Evolutionary conservation across 495 filamentous ascomycete genomes (phyloP).

Genomic region (Penicillium coffeae): DNA sequence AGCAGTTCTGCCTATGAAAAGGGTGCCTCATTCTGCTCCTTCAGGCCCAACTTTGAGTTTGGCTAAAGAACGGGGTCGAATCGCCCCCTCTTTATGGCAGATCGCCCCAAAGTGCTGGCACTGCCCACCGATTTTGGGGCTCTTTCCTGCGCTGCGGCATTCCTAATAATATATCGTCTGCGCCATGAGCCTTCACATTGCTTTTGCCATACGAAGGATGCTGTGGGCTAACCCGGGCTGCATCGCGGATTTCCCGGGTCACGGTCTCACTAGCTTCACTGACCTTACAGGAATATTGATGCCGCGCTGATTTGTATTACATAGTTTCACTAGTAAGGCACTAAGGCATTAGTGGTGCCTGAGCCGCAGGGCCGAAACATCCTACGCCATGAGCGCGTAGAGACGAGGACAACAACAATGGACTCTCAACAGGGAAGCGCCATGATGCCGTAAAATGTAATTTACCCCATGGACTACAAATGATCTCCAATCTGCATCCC

Average conservation of each 20-base stretch:
- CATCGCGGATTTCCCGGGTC: no score
- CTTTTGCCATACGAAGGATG: not conserved
- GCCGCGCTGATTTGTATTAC: no score
- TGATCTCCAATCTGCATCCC: constrained; percentile 17
- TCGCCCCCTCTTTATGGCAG: not conserved
- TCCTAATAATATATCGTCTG: not conserved
- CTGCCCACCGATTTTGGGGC: no score
- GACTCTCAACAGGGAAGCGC: not conserved
- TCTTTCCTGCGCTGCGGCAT: no score
- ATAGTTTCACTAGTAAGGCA: not conserved
- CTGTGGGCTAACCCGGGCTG: no score
- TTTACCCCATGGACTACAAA: not conserved
- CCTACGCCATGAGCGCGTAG: not conserved
- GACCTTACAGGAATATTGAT: not conserved
- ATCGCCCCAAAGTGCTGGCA: no score
- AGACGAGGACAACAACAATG: not conserved
- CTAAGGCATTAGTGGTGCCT: not conserved
- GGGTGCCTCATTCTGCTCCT: not conserved
- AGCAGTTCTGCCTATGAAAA: not conserved
- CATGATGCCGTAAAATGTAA: not conserved
- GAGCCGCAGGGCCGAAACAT: not conserved
- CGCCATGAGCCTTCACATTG: not conserved
- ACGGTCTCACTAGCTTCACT: not conserved
- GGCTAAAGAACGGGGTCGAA: not conserved
- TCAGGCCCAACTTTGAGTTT: not conserved